Evolutionary conservation across 805 yeast species (phyloP), one percentile per base, ranked within the genome.

Genomic region (Myxozyma geophila): DNA sequence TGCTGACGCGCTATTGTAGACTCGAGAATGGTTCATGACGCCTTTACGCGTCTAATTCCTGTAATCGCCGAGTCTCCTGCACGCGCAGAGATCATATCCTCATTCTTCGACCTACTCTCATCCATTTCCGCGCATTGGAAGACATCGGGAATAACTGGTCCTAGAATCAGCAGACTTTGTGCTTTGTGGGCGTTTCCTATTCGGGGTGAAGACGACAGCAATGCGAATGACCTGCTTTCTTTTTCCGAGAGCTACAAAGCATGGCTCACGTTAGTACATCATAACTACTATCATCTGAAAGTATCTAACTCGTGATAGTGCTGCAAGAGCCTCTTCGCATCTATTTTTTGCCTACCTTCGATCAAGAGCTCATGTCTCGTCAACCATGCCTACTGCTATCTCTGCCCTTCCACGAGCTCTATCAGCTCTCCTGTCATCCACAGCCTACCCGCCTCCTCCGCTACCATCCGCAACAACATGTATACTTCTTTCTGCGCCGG

Each of bases 71-170:
- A 88, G 1, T 87, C 95, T 0, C 90, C 95, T 1, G 87, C 93
- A 5, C 97, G 91, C 76, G 96, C 96, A 0, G 87, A 95, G 1
- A 90, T 92, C 4, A 93, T 90, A 4, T 90, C 89, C 74, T 96
- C 90, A 73, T 92, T 91, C 71, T 83, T 91, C 70, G 97, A 92
- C 72, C 80, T 92, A 41, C 77, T 92, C 50, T 89, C 90, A 10
- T 82, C 91, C 10, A 76, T 92, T 48, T 86, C 96, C 0, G 85
- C 96, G 9, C 89, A 90, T 75, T 85, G 96, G 2, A 88, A 86
- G 70, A 84, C 85, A 48, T 90, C 91, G 71, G 85, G 88, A 71
- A 77, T 92, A 80, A 85, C 89, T 71, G 96, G 95, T 0, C 81
- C 92, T 54, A 90, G 90, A 72, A 82, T 92, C 17, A 81, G 95